phyloP scores from a whole-genome alignment of 176 grass and related monocot species.

The Rhynchospora tenuis region DNA sequence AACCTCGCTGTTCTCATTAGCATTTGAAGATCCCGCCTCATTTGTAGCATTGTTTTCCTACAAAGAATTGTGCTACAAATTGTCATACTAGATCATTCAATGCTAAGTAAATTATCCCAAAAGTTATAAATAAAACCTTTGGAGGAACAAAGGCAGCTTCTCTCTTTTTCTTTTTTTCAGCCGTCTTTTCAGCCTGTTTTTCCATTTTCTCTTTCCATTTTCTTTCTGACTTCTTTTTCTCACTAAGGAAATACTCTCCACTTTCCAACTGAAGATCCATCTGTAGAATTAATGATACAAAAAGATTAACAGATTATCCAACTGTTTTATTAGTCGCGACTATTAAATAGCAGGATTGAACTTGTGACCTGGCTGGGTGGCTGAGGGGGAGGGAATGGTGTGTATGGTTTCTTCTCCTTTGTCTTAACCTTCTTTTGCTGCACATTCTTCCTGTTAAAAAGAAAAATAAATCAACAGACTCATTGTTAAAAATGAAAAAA shows the following conservation, averaged over 20 bases:
- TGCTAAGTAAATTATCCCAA: not conserved
- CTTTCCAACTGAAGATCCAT: conserved; percentile 71
- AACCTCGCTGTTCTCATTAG: conserved; percentile 33
- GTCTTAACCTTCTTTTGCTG: conserved; percentile 78
- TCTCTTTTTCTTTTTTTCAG: conserved; percentile 91
- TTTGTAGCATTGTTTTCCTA: conserved; percentile 48
- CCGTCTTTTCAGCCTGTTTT: conserved; percentile 74
- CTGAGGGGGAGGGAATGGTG: conserved; percentile 89
- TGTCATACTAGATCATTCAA: conserved; percentile 8
- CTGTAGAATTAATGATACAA: conserved; percentile 33
- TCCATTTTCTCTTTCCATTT: conserved; percentile 91
- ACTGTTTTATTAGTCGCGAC: not conserved
- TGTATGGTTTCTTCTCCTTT: conserved; percentile 98
- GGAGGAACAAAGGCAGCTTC: conserved; percentile 84
- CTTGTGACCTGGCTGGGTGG: conserved; percentile 80
- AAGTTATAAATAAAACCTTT: conserved; percentile 36
- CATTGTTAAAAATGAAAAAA: not conserved
- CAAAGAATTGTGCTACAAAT: conserved; percentile 20
- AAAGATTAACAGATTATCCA: conserved; percentile 7
- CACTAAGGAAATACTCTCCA: conserved; percentile 96
- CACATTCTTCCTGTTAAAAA: conserved; percentile 80
- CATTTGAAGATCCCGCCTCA: conserved; percentile 36
- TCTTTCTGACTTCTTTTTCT: conserved; percentile 78
- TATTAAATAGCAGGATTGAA: not conserved
- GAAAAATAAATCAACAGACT: conserved; percentile 6